A percentile compares a stretch with the other conserved stretches of the same genome.
phyloP scores from a whole-genome alignment of 139 green algal genomes.

The Chloropicon primus region DNA sequence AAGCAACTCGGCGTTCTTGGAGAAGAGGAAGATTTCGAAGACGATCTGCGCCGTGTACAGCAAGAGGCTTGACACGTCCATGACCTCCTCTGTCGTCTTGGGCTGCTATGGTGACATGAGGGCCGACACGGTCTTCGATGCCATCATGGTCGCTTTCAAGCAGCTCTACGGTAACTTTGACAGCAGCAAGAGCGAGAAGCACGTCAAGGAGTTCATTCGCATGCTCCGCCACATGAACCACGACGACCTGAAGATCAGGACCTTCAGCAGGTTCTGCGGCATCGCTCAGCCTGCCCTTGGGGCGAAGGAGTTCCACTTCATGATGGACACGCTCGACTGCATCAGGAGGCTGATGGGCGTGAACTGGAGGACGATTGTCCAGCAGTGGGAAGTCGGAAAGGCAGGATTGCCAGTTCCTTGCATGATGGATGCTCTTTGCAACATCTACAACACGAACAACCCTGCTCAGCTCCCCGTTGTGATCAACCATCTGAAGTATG shows the following conservation, averaged over 20 bases:
- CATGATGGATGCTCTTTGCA: conserved; percentile 36
- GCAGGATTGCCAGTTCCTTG: conserved; percentile 27
- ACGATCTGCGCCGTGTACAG: background rate
- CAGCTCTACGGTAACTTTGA: background rate
- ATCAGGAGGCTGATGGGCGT: conserved; percentile 20
- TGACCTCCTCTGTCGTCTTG: conserved; percentile 24
- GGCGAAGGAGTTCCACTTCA: conserved; percentile 24
- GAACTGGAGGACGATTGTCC: conserved; percentile 15
- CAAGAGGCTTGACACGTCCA: conserved; percentile 25
- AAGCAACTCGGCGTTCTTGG: background rate
- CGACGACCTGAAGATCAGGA: conserved; percentile 22
- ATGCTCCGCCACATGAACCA: background rate
- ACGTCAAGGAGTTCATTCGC: background rate
- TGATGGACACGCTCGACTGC: conserved; percentile 32
- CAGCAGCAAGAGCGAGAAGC: background rate
- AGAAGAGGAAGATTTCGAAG: conserved; percentile 3
- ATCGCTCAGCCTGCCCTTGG: conserved; percentile 10
- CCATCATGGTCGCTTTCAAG: background rate
- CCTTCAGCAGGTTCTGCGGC: conserved; percentile 24
- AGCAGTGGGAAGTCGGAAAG: conserved; percentile 23
- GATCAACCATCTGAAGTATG: background rate
- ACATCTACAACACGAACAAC: conserved; percentile 36
- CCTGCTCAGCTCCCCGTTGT: conserved; percentile 16
- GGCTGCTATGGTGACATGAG: conserved; percentile 10
- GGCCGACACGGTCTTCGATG: background rate